A percentile compares a stretch with the other conserved stretches of the same genome.
Evolutionary conservation across 768 basidiomycete genomes (phyloP).

Genomic region (Serendipita sp.): DNA sequence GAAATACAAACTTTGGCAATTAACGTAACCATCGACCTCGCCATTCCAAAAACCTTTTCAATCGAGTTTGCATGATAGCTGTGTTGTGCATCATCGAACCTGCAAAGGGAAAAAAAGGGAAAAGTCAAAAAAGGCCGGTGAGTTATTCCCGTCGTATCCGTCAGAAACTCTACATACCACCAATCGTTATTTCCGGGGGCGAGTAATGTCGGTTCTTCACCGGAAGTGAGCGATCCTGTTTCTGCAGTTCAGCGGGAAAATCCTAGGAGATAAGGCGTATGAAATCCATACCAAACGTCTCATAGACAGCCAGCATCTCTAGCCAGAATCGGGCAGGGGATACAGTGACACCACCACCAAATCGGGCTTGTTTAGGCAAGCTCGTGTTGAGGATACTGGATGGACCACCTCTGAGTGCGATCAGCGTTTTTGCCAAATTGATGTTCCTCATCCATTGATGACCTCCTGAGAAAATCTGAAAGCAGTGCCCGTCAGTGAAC

Average conservation of each 20-base stretch:
- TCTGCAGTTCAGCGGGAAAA: not conserved
- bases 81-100: constrained; percentile 5
- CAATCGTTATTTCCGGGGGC: constrained; percentile 23
- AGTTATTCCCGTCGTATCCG: no score
- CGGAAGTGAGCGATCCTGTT: constrained; percentile 24
- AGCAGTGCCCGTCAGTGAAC: no score
- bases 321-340: constrained; percentile 24
- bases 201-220: constrained; percentile 23
- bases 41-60: constrained; percentile 32
- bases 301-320: constrained; percentile 30
- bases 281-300: constrained; percentile 23
- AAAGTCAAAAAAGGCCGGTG: no score
- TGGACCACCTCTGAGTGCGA: constrained; percentile 30
- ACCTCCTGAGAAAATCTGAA: constrained; percentile 30
- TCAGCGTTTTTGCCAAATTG: constrained; percentile 24
- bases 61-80: constrained; percentile 17
- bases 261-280: constrained; percentile 10
- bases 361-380: not conserved
- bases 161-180: constrained; percentile 21
- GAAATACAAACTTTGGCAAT: constrained; percentile 19
- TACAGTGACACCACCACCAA: constrained; percentile 12
- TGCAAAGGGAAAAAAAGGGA: constrained; percentile 20
- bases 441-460: constrained; percentile 26
- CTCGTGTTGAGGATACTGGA: constrained; percentile 20
- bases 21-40: constrained; percentile 18